Conservation (phyloP, 768 basidiomycete species). For the Boletus rubescentipes region DNA sequence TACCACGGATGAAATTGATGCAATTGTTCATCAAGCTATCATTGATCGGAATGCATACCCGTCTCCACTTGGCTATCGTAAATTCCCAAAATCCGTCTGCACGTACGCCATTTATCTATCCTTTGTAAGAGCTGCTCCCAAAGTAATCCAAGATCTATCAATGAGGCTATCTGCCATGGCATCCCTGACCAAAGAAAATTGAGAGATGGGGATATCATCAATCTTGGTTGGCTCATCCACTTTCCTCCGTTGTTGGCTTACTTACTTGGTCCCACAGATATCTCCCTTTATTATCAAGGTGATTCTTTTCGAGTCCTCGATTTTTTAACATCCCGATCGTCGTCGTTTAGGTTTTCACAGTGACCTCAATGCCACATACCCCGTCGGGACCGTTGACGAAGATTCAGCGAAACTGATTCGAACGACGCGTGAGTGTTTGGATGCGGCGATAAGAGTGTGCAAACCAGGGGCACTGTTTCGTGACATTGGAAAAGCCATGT, state of each 20-base stretch:
- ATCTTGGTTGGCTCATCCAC: conserved; percentile 62
- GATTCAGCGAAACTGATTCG: conserved; percentile 80
- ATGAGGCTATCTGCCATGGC: conserved; percentile 97
- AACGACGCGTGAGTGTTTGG: conserved; percentile 78
- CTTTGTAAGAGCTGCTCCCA: not conserved
- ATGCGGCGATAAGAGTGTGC: conserved; percentile 88
- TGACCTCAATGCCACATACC: conserved; percentile 92
- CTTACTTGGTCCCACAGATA: conserved; percentile 48
- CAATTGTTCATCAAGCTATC: conserved; percentile 87
- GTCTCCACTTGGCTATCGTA: conserved; percentile 87
- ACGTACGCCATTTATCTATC: conserved; percentile 54
- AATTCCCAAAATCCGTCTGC: conserved; percentile 96
- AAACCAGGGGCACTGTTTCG: conserved; percentile 91
- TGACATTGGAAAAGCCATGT: conserved; percentile 87
- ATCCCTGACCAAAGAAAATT: conserved; percentile 86
- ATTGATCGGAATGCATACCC: conserved; percentile 93
- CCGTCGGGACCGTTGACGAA: conserved; percentile 82
- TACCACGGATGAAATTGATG: conserved; percentile 94
- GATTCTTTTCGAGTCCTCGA: conserved; percentile 10
- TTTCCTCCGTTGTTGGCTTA: conserved; percentile 8
- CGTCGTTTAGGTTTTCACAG: conserved; percentile 71
- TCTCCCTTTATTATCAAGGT: conserved; percentile 81
- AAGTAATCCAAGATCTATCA: conserved; percentile 63
- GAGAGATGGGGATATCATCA: conserved; percentile 93
- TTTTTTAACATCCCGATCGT: not conserved